A percentile compares a stretch with the other conserved stretches of the same genome.
Conservation (phyloP, 139 green algal species). For the Yamagishiella unicocca region DNA sequence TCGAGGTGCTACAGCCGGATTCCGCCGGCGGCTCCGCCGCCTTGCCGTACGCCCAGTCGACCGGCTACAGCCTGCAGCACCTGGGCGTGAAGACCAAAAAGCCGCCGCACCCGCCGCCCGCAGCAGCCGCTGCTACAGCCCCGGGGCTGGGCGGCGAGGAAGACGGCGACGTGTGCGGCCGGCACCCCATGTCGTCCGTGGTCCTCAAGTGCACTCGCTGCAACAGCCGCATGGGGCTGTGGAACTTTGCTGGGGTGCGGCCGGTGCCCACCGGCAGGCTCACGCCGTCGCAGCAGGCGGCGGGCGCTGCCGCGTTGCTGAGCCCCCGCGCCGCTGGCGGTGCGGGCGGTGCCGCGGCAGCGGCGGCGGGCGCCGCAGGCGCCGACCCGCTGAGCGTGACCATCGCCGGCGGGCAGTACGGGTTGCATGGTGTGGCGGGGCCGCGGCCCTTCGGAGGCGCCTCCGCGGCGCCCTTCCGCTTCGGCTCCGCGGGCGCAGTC, state of each 20-base stretch:
- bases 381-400: constrained; percentile 34
- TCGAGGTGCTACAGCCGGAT: constrained; percentile 28
- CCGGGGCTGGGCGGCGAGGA: not conserved
- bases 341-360: not conserved
- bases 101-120: not conserved
- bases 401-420: constrained; percentile 50
- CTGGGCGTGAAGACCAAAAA: constrained; percentile 18
- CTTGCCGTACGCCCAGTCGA: constrained; percentile 20
- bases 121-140: not conserved
- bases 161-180: not conserved
- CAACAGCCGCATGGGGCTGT: constrained; percentile 44
- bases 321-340: not conserved
- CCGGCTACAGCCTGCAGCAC: constrained; percentile 45
- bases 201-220: constrained; percentile 47
- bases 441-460: not conserved
- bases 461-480: constrained; percentile 16
- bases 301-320: not conserved
- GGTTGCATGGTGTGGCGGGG: not conserved
- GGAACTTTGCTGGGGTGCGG: constrained; percentile 45
- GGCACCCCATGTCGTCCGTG: constrained; percentile 26
- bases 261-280: constrained; percentile 8
- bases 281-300: not conserved
- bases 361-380: not conserved
- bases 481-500: not conserved
- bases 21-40: not conserved